Percentiles rank a stretch among this genome's conserved stretches.
phyloP scores from a whole-genome alignment of 2,329 filamentous ascomycete genomes.

The Fusarium mexicanum region DNA sequence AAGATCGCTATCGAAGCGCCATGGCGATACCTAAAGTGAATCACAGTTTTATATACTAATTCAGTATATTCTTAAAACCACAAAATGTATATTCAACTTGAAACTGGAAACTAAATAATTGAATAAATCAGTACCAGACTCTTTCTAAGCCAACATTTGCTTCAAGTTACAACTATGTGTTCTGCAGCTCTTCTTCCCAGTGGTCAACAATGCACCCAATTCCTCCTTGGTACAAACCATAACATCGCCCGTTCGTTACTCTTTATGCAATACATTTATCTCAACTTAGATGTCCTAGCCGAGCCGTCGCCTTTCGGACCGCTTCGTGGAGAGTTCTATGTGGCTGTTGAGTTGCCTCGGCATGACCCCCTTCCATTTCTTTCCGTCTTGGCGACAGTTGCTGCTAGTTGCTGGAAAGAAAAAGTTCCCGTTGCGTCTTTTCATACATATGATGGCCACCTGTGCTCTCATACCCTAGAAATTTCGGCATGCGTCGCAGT shows the following conservation, averaged over 20 bases:
- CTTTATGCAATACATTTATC: too few species aligned
- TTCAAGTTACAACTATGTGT: rapidly evolving
- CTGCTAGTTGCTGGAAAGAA: background rate
- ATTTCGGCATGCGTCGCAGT: background rate
- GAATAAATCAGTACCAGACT: background rate
- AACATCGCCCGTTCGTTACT: too few species aligned
- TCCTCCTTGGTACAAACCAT: background rate
- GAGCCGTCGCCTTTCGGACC: background rate
- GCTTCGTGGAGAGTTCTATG: background rate
- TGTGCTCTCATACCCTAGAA: too few species aligned
- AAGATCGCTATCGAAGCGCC: background rate
- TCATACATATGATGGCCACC: background rate
- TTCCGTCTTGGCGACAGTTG: background rate
- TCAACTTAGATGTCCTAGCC: too few species aligned
- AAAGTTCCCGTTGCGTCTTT: background rate
- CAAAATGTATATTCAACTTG: too few species aligned
- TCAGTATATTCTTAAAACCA: background rate
- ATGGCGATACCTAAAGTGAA: background rate
- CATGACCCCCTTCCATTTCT: background rate
- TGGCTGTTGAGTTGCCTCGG: background rate
- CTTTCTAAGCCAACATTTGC: background rate
- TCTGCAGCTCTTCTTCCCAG: background rate
- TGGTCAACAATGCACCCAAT: too few species aligned
- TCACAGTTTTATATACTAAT: background rate
- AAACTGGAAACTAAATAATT: too few species aligned